Evolutionary conservation across 1,139 yeast genomes (phyloP).

Genomic region (Hyphopichia wangnamkhiaoensis): DNA sequence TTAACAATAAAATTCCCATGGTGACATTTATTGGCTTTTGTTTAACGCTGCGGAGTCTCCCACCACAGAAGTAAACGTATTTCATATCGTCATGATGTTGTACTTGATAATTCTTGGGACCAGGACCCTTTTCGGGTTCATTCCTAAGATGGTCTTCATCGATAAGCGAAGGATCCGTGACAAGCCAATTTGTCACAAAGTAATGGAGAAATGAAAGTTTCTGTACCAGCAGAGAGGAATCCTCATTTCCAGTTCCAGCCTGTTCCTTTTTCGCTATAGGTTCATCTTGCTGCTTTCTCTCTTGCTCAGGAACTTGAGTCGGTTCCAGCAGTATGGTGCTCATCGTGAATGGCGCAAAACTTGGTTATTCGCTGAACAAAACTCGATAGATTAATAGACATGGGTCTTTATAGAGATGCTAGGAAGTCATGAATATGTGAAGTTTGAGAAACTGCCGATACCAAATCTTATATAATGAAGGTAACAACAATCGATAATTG

Average conservation of each 20-base stretch:
- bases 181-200: conserved; percentile 43
- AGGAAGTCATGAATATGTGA: background rate
- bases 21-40: conserved; percentile 35
- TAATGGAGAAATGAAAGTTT: conserved; percentile 11
- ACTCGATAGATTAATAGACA: no score
- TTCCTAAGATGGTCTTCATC: conserved; percentile 10
- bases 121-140: background rate
- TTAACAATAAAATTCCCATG: conserved; percentile 35
- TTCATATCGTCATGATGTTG: conserved; percentile 30
- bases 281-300: background rate
- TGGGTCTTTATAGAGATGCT: no score
- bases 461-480: no score
- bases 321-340: background rate
- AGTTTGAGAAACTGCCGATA: background rate
- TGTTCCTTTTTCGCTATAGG: background rate
- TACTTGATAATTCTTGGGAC: conserved; percentile 36
- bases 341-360: background rate
- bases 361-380: no score
- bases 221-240: background rate
- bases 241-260: background rate
- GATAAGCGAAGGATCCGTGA: conserved; percentile 39
- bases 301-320: background rate
- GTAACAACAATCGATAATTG: no score
- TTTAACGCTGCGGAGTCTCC: conserved; percentile 52
- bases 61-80: conserved; percentile 60